Conservation (phyloP, 2,329 filamentous ascomycete species). For the Fusarium newnesense region DNA sequence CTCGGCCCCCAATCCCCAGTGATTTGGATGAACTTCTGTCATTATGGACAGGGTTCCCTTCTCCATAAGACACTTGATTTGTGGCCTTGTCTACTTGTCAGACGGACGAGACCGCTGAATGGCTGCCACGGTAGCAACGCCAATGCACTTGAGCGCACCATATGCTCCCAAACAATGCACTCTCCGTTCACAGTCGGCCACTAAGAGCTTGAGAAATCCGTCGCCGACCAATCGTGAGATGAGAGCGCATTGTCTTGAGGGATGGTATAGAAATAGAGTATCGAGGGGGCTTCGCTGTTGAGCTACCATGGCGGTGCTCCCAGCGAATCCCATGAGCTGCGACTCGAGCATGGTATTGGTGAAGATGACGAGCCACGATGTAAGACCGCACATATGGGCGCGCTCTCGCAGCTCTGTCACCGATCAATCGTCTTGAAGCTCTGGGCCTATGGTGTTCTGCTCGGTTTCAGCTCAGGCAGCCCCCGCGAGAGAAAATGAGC, state of each 20-base stretch:
- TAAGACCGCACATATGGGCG: conserved; percentile 23
- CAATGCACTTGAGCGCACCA: conserved; percentile 39
- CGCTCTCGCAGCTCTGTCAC: conserved; percentile 22
- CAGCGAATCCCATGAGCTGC: conserved; percentile 28
- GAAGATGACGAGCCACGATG: conserved; percentile 14
- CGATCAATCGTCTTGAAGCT: conserved; percentile 32
- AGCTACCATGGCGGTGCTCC: conserved; percentile 22
- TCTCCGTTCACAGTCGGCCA: conserved; percentile 20
- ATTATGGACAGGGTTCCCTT: conserved; percentile 22
- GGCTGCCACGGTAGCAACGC: conserved; percentile 38
- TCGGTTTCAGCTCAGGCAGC: conserved; percentile 24
- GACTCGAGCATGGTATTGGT: conserved; percentile 5
- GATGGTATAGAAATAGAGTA: conserved; percentile 32
- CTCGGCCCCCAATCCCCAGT: conserved; percentile 36
- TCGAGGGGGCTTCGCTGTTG: conserved; percentile 17
- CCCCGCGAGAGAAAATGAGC: conserved; percentile 18
- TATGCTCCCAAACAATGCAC: conserved; percentile 27
- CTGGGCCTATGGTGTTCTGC: conserved; percentile 11
- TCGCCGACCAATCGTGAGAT: conserved; percentile 29
- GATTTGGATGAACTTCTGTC: conserved; percentile 21
- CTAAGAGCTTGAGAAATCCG: conserved; percentile 26
- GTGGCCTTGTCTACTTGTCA: conserved; percentile 38
- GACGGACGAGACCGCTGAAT: conserved; percentile 30
- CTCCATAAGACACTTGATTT: conserved; percentile 25
- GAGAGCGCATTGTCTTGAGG: conserved; percentile 5